phyloP scores from a whole-genome alignment of 192 early-diverging fungal species.

The Linnemannia hyalina region DNA sequence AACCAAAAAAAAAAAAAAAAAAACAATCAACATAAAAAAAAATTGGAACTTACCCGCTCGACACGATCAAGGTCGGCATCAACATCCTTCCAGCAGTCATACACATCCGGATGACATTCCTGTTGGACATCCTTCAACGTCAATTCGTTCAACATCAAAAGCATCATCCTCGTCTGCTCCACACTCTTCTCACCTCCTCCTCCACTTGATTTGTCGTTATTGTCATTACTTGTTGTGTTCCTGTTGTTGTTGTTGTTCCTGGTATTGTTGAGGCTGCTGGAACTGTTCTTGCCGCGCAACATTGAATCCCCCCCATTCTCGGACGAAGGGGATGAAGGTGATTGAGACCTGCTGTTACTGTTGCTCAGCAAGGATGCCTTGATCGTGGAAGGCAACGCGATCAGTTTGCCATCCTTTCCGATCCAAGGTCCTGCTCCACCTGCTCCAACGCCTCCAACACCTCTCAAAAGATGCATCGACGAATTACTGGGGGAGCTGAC shows the following conservation, averaged over 20 bases:
- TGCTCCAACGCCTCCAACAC: background rate
- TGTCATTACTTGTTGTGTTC: slow-evolving; percentile 16
- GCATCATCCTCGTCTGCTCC: slow-evolving; percentile 43
- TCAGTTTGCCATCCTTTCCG: slow-evolving; percentile 49
- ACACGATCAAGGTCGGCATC: slow-evolving; percentile 53
- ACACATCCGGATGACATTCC: slow-evolving; percentile 54
- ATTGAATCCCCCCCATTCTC: background rate
- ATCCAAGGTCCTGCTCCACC: slow-evolving; percentile 23
- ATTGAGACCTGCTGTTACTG: slow-evolving; percentile 12
- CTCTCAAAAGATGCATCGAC: slow-evolving; percentile 13
- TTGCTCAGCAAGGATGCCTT: slow-evolving; percentile 34
- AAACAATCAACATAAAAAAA: background rate
- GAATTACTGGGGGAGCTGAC: slow-evolving; percentile 34
- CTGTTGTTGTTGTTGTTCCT: slow-evolving; percentile 2
- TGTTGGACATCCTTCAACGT: slow-evolving; percentile 51
- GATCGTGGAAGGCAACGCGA: slow-evolving; percentile 41
- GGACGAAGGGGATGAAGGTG: background rate
- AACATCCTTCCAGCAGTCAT: slow-evolving; percentile 55
- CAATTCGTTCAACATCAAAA: slow-evolving; percentile 53
- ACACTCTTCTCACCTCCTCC: slow-evolving; percentile 2
- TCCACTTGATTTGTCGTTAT: background rate
- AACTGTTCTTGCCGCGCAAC: slow-evolving; percentile 9
- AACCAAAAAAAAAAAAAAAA: background rate
- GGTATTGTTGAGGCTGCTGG: slow-evolving; percentile 12
- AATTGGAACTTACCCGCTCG: slow-evolving; percentile 27